Percentiles rank a stretch among this genome's conserved stretches.
Evolutionary conservation across 805 yeast genomes (phyloP).

Genomic region (Saturnispora galanensis): DNA sequence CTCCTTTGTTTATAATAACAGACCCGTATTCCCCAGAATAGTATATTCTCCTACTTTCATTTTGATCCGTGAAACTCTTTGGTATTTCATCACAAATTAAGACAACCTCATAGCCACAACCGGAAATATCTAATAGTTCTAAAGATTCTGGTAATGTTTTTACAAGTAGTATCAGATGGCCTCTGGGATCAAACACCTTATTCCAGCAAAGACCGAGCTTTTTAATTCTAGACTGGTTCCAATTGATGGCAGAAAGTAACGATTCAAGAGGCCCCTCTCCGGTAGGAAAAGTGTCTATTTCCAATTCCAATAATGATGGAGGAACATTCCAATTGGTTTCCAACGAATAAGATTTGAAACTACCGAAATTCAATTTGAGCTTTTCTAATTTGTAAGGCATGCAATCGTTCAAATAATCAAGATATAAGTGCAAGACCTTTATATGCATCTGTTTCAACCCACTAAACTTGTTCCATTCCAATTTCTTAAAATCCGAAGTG

Average conservation of each 20-base stretch:
- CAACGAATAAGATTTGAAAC: neutral
- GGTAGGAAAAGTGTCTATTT: slow-evolving; percentile 7
- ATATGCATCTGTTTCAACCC: slow-evolving; percentile 4
- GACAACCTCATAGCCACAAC: slow-evolving; percentile 9
- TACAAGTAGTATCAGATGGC: slow-evolving; percentile 2
- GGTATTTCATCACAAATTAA: slow-evolving; percentile 6
- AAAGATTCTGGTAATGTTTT: slow-evolving; percentile 4
- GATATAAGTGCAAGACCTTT: slow-evolving; percentile 4
- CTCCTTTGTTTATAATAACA: slow-evolving; percentile 2
- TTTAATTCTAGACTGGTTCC: slow-evolving; percentile 1
- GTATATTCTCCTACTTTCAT: neutral
- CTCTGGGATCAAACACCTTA: slow-evolving; percentile 6
- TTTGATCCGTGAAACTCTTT: neutral
- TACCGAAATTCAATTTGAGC: slow-evolving; percentile 7
- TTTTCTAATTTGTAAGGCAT: slow-evolving; percentile 2
- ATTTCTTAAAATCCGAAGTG: slow-evolving; percentile 2
- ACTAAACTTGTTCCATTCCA: slow-evolving; percentile 5
- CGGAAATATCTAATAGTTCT: slow-evolving; percentile 6
- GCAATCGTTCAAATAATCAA: slow-evolving; percentile 4
- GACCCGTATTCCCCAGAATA: slow-evolving; percentile 9
- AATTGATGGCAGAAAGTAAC: neutral
- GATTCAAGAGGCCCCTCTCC: slow-evolving; percentile 7
- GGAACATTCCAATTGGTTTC: slow-evolving; percentile 6
- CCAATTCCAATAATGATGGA: slow-evolving; percentile 3
- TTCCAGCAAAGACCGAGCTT: slow-evolving; percentile 8